Base-by-base conservation (phyloP, 1,139 yeast species). In the Fermentozyma sake region DNA sequence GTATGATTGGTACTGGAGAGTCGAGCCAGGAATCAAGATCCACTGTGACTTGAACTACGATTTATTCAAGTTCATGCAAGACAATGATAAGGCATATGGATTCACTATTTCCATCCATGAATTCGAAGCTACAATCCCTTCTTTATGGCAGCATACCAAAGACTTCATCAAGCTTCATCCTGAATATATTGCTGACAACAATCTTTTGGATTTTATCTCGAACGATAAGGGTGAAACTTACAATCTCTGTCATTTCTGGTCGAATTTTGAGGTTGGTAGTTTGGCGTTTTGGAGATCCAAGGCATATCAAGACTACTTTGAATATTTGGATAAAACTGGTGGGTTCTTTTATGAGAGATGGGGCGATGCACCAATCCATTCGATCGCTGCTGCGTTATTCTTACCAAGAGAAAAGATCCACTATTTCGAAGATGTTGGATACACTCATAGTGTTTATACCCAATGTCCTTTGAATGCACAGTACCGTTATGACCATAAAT, bases 291-390 rank as follows among this genome's bases (percentile, higher is more conserved):
- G 85, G 80, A 61, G 95, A 44, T 58, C 75, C 7, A 66, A 72
- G 23, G 77, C 79, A 2, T 87, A 87, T 54, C 54, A 65, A 10
- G 69, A 68, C 23, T 87, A 77, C 55, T 87, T 87, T 46, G 75
- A 83, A 12, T 58, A 68, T 41, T 66, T 87, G 42, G 96, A 87
- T 52, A 48, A 64, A 34, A 68, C 79, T 1, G 96, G 96, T 20
- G 94, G 94, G 3, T 87, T 87, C 61, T 87, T 83, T 60, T 87
- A 87, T 54, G 96, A 87, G 54, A 68, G 96, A 51, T 87, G 96
- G 96, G 96, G 96, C 17, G 96, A 87, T 55, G 96, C 96, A 0
- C 96, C 96, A 5, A 76, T 86, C 14, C 96, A 86, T 57, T 79
- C 95, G 3, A 73, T 86, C 38, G 89, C 91, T 2, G 93, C 86